These are phyloP conservation scores for Ziziphus jujuba DNA, from an alignment of 306 rosid genomes.

Conservation along the genomic window DNA sequence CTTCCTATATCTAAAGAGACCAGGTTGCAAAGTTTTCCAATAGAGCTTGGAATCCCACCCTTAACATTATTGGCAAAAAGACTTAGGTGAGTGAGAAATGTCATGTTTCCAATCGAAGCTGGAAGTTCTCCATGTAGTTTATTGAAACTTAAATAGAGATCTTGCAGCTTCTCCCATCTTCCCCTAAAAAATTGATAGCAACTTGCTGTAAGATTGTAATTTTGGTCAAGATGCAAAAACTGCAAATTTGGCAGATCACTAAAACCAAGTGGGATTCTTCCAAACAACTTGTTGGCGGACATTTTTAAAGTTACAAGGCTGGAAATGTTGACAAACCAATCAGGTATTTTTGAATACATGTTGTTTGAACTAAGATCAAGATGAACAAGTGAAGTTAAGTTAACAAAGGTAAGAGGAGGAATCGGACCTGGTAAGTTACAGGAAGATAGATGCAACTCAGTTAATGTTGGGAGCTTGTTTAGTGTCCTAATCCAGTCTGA, in stretches of 20 bases:
- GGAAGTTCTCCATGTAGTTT: slow-evolving; percentile 23
- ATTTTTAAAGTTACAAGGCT: slow-evolving; percentile 24
- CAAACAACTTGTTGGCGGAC: slow-evolving; percentile 7
- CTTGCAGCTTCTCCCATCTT: slow-evolving; percentile 33
- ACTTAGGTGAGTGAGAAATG: too few relatives aligned
- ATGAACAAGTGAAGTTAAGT: too few relatives aligned
- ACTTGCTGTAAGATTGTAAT: slow-evolving; percentile 26
- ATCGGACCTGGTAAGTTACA: slow-evolving; percentile 24
- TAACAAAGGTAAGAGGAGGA: slow-evolving; percentile 4
- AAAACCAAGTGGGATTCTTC: slow-evolving; percentile 40
- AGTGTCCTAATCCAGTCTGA: slow-evolving; percentile 29
- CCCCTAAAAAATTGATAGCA: slow-evolving; percentile 33
- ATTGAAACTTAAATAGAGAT: slow-evolving; percentile 15
- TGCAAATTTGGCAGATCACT: slow-evolving; percentile 28
- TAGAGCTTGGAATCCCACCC: slow-evolving; percentile 15
- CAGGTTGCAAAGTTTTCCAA: slow-evolving; percentile 32
- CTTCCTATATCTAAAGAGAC: not conserved
- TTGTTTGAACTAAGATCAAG: too few relatives aligned
- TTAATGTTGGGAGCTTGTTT: slow-evolving; percentile 27
- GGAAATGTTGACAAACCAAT: slow-evolving; percentile 37
- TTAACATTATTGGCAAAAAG: too few relatives aligned
- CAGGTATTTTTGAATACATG: slow-evolving; percentile 21
- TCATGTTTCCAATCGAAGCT: too few relatives aligned
- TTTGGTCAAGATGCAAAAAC: slow-evolving; percentile 4
- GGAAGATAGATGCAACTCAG: slow-evolving; percentile 30